Percentiles rank a stretch among this genome's conserved stretches.
Evolutionary conservation across 1,284 basidiomycete genomes (phyloP).

Genomic region (Singerocomus inundabilis): DNA sequence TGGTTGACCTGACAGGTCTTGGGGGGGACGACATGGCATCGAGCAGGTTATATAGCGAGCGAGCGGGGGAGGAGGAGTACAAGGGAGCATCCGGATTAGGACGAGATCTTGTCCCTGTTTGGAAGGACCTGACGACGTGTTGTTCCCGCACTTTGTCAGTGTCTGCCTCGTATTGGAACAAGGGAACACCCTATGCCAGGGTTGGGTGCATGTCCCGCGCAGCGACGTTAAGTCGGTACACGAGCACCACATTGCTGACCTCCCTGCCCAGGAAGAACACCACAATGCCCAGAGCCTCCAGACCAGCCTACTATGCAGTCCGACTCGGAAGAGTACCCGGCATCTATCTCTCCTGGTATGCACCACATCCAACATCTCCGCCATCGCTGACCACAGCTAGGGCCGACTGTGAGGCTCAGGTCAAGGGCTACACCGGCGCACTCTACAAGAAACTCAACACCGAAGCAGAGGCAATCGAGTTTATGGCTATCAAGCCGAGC

Average conservation of each 20-base stretch:
- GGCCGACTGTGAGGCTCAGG: conserved; percentile 44
- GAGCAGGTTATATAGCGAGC: conserved; percentile 27
- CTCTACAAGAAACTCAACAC: conserved; percentile 64
- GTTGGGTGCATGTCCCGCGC: not conserved
- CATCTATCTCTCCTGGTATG: conserved; percentile 42
- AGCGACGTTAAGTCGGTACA: too few species aligned
- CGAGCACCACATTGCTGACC: too few species aligned
- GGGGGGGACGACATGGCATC: not conserved
- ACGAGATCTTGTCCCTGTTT: conserved; percentile 18
- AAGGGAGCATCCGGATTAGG: conserved; percentile 26
- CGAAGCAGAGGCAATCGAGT: conserved; percentile 50
- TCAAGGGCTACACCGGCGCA: conserved; percentile 55
- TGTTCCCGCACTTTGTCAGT: conserved; percentile 10
- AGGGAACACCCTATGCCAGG: not conserved
- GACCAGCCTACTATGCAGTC: conserved; percentile 41
- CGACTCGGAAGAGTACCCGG: conserved; percentile 36
- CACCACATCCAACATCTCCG: not conserved
- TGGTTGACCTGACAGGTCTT: conserved; percentile 19
- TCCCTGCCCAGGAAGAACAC: not conserved
- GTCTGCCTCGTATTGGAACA: conserved; percentile 14
- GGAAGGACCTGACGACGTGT: conserved; percentile 8
- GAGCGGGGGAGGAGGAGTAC: conserved; percentile 16
- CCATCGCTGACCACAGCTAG: conserved; percentile 22
- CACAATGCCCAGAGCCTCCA: conserved; percentile 35
- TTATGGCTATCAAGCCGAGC: conserved; percentile 21